Evolutionary conservation across 2,329 filamentous ascomycete genomes (phyloP).

Genomic region (Trichophyton equinum): DNA sequence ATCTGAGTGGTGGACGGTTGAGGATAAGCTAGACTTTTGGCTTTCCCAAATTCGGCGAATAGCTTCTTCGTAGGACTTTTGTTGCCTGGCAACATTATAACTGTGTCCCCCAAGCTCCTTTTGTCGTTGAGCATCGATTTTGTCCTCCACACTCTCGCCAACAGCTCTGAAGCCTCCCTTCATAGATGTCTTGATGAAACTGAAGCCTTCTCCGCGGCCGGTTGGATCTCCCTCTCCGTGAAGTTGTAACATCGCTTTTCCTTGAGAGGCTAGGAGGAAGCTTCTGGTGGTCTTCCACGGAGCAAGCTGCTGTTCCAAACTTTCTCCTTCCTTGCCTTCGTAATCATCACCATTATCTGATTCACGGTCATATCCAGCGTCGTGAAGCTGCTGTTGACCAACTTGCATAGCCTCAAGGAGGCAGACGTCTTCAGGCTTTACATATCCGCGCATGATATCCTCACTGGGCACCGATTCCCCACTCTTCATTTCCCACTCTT

Average conservation of each 20-base stretch:
- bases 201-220: slow-evolving; percentile 84
- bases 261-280: slow-evolving; percentile 82
- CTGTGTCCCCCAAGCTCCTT: slow-evolving; percentile 72
- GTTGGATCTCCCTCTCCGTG: slow-evolving; percentile 93
- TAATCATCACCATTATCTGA: slow-evolving; percentile 55
- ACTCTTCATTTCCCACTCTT: slow-evolving; percentile 69
- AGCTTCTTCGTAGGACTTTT: slow-evolving; percentile 79
- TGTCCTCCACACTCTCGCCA: slow-evolving; percentile 76
- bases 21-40: slow-evolving; percentile 66
- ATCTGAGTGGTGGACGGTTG: slow-evolving; percentile 62
- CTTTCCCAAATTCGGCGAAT: slow-evolving; percentile 88
- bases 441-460: slow-evolving; percentile 67
- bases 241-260: slow-evolving; percentile 92
- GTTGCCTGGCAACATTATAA: slow-evolving; percentile 93
- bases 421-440: slow-evolving; percentile 91
- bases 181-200: slow-evolving; percentile 96
- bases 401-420: slow-evolving; percentile 94
- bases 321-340: slow-evolving; percentile 57
- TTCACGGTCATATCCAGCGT: slow-evolving; percentile 69
- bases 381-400: slow-evolving; percentile 76
- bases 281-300: slow-evolving; percentile 97
- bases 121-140: slow-evolving; percentile 63
- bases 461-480: slow-evolving; percentile 69
- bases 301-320: slow-evolving; percentile 75
- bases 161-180: slow-evolving; percentile 92